A percentile compares a stretch with the other conserved stretches of the same genome.
Evolutionary conservation across 129 eudicot species (phyloP).

Genomic region (Artemisia argyi): DNA sequence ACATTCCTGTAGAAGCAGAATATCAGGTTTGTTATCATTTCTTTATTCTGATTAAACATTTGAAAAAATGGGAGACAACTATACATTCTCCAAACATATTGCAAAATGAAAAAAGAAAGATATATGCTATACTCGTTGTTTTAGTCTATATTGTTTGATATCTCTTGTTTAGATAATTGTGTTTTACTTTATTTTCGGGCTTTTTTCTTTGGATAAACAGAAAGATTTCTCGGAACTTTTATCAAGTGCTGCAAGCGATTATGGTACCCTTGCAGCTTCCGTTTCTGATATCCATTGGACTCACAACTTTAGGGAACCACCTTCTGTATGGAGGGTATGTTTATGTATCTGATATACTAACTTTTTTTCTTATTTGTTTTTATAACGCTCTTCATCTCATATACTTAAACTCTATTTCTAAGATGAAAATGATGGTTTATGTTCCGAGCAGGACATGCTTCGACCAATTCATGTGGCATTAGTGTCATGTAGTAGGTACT

Average conservation of each 20-base stretch:
- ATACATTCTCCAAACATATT: not conserved
- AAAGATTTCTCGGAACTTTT: constrained; percentile 83
- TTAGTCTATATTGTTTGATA: not conserved
- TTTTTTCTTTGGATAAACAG: constrained; percentile 47
- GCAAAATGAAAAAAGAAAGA: no score
- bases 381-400: no score
- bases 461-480: constrained; percentile 86
- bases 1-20: constrained; percentile 96
- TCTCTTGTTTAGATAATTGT: not conserved
- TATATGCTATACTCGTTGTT: not conserved
- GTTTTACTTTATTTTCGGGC: not conserved
- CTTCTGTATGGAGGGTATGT: constrained; percentile 90
- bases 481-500: constrained; percentile 87
- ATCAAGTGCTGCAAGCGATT: constrained; percentile 88
- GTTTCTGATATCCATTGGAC: constrained; percentile 89
- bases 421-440: not conserved
- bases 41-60: not conserved
- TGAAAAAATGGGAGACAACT: not conserved
- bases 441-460: constrained; percentile 73
- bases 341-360: not conserved
- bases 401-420: no score
- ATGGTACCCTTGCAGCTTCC: constrained; percentile 74
- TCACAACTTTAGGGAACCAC: constrained; percentile 86
- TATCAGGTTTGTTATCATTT: constrained; percentile 60
- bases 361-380: not conserved